Base-by-base conservation (phyloP, 2,329 filamentous ascomycete genomes). In the Hypoxylon sp. region DNA sequence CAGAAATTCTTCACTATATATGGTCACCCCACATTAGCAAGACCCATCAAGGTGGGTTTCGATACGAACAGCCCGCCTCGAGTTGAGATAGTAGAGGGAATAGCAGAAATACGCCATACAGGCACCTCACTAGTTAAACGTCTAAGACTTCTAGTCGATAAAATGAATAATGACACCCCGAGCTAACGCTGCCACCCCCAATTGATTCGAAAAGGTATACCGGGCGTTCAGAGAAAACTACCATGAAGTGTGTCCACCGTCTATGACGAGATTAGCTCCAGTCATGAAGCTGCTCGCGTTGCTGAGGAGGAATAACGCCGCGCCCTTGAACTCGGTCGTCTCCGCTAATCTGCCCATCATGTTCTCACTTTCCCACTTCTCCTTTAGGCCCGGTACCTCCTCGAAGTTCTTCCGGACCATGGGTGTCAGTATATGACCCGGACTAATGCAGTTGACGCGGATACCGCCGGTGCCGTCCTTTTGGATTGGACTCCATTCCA, bases 391-490 rank as follows among this genome's bases (percentile, higher is more conserved):
- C 0, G 92, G 92, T 13, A 88, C 90, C 71, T 92, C 85, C 68
- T 89, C 83, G 73, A 94, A 92, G 52, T 92, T 84, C 72, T 87
- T 85, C 75, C 89, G 85, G 0, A 93, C 91, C 92, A 94, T 94
- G 1, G 89, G 87, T 1, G 90, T 91, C 5, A 90, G 80, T 65
- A 92, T 91, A 71, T 91, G 90, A 0, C 91, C 90, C 0, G 90
- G 90, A 51, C 87, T 90, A 65, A 92, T 85, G 26, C 88, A 91
- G 78, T 92, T 92, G 64, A 92, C 87, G 0, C 90, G 83, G 67
- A 93, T 91, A 3, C 87, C 87, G 66, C 90, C 82, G 0, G 72
- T 76, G 13, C 80, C 80, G 26, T 81, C 78, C 42, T 75, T 53
- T 11, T 69, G 67, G 39, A 79, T 74, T 17, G 83, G 80, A 42